Evolutionary conservation across 306 rosid species (phyloP).

Genomic region (Luffa acutangula): DNA sequence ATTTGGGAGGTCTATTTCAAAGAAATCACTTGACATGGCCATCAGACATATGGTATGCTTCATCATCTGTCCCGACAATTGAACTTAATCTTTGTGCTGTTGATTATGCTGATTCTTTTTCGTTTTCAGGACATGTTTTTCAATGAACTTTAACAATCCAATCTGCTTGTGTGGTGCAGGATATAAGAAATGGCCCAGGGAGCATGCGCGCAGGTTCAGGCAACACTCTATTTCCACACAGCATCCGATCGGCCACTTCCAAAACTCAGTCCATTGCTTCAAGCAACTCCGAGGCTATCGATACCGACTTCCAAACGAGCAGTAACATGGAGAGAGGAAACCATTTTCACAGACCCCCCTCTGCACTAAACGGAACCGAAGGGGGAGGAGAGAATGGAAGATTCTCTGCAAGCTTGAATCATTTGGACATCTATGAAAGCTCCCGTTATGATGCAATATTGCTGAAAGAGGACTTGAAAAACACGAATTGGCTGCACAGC

Average conservation of each 20-base stretch:
- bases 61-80: not conserved
- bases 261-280: slow-evolving; percentile 43
- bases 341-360: slow-evolving; percentile 19
- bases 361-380: slow-evolving; percentile 33
- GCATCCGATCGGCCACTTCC: slow-evolving; percentile 49
- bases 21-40: slow-evolving; percentile 95
- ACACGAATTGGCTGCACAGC: slow-evolving; percentile 79
- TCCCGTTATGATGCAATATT: slow-evolving; percentile 82
- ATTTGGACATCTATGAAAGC: slow-evolving; percentile 79
- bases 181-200: slow-evolving; percentile 70
- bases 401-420: slow-evolving; percentile 47
- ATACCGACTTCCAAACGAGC: slow-evolving; percentile 27
- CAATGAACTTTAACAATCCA: not conserved
- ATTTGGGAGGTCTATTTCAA: slow-evolving; percentile 88
- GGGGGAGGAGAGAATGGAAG: slow-evolving; percentile 31
- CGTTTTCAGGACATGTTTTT: not conserved
- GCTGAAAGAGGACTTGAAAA: slow-evolving; percentile 87
- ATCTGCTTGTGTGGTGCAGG: slow-evolving; percentile 35
- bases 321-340: slow-evolving; percentile 37
- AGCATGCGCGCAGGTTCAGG: slow-evolving; percentile 60
- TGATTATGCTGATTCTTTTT: not conserved
- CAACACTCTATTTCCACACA: slow-evolving; percentile 85
- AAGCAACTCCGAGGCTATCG: slow-evolving; percentile 30
- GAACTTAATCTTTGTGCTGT: not conserved
- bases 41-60: slow-evolving; percentile 82